phyloP scores from a whole-genome alignment of 768 basidiomycete species.

The Hygrocybe punicea region DNA sequence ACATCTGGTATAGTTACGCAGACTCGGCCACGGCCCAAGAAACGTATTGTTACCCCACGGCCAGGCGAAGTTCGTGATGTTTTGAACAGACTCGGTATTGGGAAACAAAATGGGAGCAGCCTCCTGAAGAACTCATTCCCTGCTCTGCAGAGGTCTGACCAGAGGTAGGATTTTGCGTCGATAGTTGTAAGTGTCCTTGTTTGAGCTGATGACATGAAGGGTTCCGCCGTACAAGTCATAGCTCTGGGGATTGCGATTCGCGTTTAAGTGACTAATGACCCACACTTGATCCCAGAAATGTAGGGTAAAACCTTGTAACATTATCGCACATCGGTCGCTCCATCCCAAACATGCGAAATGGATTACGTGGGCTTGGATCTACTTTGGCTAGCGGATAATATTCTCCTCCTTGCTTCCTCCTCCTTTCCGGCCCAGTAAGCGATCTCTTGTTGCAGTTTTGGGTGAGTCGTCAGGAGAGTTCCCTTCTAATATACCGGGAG shows the following conservation, averaged over 20 bases:
- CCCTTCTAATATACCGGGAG: conserved; percentile 46
- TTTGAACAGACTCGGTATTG: conserved; percentile 77
- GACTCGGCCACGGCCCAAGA: conserved; percentile 50
- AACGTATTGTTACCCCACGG: conserved; percentile 46
- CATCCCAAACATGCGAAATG: too few relatives aligned
- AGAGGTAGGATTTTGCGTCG: conserved; percentile 31
- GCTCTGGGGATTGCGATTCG: too few relatives aligned
- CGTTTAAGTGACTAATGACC: background rate
- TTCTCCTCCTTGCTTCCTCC: conserved; percentile 68
- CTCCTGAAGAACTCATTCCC: conserved; percentile 73
- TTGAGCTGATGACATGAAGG: background rate
- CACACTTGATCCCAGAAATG: background rate
- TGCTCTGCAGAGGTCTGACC: conserved; percentile 44
- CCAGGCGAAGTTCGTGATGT: conserved; percentile 78
- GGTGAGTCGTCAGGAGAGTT: conserved; percentile 69
- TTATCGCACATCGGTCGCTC: too few relatives aligned
- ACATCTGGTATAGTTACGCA: conserved; percentile 41
- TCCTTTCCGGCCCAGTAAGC: conserved; percentile 84
- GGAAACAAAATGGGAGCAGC: conserved; percentile 56
- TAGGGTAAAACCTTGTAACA: too few relatives aligned
- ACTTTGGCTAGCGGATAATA: conserved; percentile 45
- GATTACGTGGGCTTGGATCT: conserved; percentile 10
- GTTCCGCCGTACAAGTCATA: conserved; percentile 5
- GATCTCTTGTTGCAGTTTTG: conserved; percentile 82
- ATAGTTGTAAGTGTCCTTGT: background rate